A percentile compares a stretch with the other conserved stretches of the same genome.
Evolutionary conservation across 495 filamentous ascomycete species (phyloP).

Genomic region (Aspergillus diversus): DNA sequence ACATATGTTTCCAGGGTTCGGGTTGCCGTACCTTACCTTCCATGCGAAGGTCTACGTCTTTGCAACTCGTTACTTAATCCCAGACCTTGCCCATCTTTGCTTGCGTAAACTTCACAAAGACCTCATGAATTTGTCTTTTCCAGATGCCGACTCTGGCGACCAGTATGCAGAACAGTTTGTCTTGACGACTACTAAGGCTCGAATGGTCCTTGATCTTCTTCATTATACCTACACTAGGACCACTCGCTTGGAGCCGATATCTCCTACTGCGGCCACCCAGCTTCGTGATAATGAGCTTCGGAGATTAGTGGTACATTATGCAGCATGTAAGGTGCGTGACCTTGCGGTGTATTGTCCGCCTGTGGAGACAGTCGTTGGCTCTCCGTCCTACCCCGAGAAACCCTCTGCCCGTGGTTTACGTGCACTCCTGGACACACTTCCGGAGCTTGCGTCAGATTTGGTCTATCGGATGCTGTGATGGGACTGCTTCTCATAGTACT

Average conservation of each 20-base stretch:
- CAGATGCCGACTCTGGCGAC: slow-evolving; percentile 22
- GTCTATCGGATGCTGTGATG: slow-evolving; percentile 54
- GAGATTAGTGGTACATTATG: slow-evolving; percentile 47
- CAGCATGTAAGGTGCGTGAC: slow-evolving; percentile 49
- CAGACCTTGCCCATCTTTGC: slow-evolving; percentile 48
- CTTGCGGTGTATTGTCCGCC: slow-evolving; percentile 43
- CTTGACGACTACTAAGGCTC: slow-evolving; percentile 34
- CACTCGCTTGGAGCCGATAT: slow-evolving; percentile 47
- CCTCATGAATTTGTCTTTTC: slow-evolving; percentile 37
- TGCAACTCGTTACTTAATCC: slow-evolving; percentile 49
- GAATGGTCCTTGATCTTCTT: slow-evolving; percentile 46
- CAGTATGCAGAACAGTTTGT: slow-evolving; percentile 24
- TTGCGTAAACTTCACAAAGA: slow-evolving; percentile 47
- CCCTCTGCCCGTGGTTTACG: slow-evolving; percentile 38
- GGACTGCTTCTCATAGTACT: slow-evolving; percentile 6
- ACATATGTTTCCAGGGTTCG: slow-evolving; percentile 20
- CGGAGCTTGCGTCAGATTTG: slow-evolving; percentile 51
- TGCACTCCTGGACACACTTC: slow-evolving; percentile 42
- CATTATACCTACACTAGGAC: slow-evolving; percentile 49
- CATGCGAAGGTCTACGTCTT: slow-evolving; percentile 55
- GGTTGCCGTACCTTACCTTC: slow-evolving; percentile 48
- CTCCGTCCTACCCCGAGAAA: slow-evolving; percentile 29
- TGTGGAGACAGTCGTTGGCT: slow-evolving; percentile 32
- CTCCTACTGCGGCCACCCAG: slow-evolving; percentile 46
- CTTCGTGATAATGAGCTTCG: slow-evolving; percentile 51